Conservation (phyloP, 345 rosid species). For the Cardiospermum halicacabum region DNA sequence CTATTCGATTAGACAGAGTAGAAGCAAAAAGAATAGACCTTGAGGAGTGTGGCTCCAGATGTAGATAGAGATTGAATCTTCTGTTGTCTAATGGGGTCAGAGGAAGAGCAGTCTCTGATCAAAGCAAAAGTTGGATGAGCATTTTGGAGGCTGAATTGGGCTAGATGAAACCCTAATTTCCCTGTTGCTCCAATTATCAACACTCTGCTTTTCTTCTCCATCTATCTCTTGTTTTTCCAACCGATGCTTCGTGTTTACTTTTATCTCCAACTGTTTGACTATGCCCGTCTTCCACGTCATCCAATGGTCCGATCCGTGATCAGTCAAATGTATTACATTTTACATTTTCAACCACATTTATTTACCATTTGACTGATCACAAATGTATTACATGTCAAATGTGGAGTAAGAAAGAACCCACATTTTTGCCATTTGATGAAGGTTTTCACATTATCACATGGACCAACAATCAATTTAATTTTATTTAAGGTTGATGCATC, state of each 20-base stretch:
- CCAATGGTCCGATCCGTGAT: neutral
- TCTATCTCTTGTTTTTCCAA: neutral
- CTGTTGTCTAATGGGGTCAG: conserved; percentile 39
- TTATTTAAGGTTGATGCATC: no score
- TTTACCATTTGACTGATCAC: no score
- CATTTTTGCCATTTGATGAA: no score
- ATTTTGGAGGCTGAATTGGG: conserved; percentile 41
- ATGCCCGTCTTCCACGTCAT: conserved; percentile 2
- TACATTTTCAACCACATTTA: no score
- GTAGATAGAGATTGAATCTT: conserved; percentile 43
- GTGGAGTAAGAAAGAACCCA: no score
- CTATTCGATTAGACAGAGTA: neutral
- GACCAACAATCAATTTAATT: no score
- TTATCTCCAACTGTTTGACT: neutral
- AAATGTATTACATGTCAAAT: no score
- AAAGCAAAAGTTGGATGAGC: conserved; percentile 59
- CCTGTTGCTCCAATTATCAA: conserved; percentile 76
- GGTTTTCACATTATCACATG: no score
- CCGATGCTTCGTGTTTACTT: neutral
- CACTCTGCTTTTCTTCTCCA: conserved; percentile 51
- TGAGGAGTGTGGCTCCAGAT: conserved; percentile 53
- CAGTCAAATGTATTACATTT: no score
- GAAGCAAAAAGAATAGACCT: conserved; percentile 26
- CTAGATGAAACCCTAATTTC: conserved; percentile 51
- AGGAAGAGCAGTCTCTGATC: conserved; percentile 42